These are phyloP conservation scores for Vickermania spadyakhi DNA, from an alignment of 208 protist species.

Conservation along the genomic window DNA sequence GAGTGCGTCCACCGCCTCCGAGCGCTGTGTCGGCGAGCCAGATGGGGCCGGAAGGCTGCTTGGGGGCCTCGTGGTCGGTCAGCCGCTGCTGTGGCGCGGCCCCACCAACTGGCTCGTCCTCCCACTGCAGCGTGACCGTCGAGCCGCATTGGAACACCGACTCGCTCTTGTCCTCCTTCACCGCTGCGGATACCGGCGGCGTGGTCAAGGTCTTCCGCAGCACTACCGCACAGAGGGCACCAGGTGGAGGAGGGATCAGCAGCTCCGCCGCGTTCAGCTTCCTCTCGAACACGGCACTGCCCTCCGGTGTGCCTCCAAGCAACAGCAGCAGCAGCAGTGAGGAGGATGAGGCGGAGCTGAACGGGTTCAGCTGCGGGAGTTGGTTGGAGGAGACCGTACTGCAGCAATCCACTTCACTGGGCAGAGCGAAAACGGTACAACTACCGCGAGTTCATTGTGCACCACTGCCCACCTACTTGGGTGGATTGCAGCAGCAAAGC, in stretches of 20 bases:
- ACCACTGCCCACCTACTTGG: neutral
- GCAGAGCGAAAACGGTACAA: neutral
- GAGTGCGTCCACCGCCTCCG: neutral
- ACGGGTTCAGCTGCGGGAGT: neutral
- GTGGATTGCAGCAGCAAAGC: neutral
- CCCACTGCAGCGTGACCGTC: no score
- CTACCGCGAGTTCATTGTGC: neutral
- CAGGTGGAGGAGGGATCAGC: no score
- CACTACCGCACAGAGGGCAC: neutral
- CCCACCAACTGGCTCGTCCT: no score
- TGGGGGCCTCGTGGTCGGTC: neutral
- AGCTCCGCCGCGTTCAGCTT: no score
- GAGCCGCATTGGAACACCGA: no score
- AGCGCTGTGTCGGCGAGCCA: neutral
- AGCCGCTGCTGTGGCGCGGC: neutral
- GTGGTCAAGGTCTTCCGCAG: neutral
- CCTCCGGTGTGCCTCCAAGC: no score
- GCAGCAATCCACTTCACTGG: neutral
- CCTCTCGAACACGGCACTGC: no score
- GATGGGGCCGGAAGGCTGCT: neutral
- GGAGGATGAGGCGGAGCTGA: neutral
- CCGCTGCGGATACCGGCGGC: neutral
- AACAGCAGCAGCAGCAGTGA: neutral
- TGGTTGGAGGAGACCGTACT: neutral
- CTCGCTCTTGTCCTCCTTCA: neutral